Evolutionary conservation across 2,329 filamentous ascomycete species (phyloP).

Genomic region (Alternaria sp.): DNA sequence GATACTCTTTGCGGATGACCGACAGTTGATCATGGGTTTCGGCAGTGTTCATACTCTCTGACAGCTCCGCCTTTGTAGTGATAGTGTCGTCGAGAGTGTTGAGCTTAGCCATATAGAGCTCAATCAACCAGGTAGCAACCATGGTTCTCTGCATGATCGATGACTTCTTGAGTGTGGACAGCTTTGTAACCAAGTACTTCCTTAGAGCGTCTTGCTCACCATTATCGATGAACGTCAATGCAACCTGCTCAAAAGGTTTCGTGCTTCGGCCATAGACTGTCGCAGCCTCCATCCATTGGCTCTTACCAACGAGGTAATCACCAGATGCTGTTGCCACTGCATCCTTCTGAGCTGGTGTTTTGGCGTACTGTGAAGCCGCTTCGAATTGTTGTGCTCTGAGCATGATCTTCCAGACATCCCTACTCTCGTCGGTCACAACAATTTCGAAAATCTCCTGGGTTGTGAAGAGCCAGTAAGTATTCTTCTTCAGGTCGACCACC

Average conservation of each 20-base stretch:
- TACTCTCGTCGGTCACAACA: slow-evolving; percentile 85
- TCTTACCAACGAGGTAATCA: slow-evolving; percentile 83
- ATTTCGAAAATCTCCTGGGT: slow-evolving; percentile 92
- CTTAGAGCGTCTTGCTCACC: slow-evolving; percentile 89
- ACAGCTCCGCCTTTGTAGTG: slow-evolving; percentile 83
- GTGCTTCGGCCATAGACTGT: slow-evolving; percentile 92
- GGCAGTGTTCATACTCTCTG: slow-evolving; percentile 73
- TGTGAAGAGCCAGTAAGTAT: slow-evolving; percentile 97
- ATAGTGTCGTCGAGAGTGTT: slow-evolving; percentile 95
- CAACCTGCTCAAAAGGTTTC: slow-evolving; percentile 96
- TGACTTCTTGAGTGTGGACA: slow-evolving; percentile 81
- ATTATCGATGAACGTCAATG: slow-evolving; percentile 87
- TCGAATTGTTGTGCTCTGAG: slow-evolving; percentile 88
- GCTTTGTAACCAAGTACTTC: slow-evolving; percentile 86
- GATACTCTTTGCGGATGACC: slow-evolving; percentile 77
- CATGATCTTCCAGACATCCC: slow-evolving; percentile 96
- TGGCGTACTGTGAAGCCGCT: slow-evolving; percentile 83
- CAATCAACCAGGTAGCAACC: slow-evolving; percentile 93
- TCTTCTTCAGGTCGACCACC: slow-evolving; percentile 89
- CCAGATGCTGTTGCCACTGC: slow-evolving; percentile 91
- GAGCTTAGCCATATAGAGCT: slow-evolving; percentile 96
- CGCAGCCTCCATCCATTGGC: slow-evolving; percentile 85
- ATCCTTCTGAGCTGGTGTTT: slow-evolving; percentile 82
- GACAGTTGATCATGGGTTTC: slow-evolving; percentile 77
- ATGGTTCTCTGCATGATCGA: slow-evolving; percentile 92